Evolutionary conservation across 2,329 filamentous ascomycete genomes (phyloP).

Genomic region (Trichoderma cornu-damae): DNA sequence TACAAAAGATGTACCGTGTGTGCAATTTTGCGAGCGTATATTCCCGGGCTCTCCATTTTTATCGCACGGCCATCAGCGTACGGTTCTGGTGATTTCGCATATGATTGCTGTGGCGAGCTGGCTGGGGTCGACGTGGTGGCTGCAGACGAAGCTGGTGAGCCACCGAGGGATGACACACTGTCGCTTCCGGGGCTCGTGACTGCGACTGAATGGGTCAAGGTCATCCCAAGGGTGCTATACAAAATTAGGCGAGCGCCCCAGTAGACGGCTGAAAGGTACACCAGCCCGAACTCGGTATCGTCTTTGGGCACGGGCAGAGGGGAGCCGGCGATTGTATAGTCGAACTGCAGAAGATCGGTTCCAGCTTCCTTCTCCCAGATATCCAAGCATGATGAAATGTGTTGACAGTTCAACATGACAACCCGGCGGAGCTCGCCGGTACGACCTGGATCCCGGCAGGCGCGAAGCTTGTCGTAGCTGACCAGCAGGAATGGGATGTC

Average conservation of each 20-base stretch:
- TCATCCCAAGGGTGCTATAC: constrained; percentile 6
- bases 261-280: constrained; percentile 19
- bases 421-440: constrained; percentile 12
- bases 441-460: constrained; percentile 11
- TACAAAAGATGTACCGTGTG: constrained; percentile 19
- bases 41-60: constrained; percentile 1
- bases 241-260: constrained; percentile 19
- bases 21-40: constrained; percentile 21
- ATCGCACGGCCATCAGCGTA: not conserved
- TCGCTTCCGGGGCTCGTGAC: not conserved
- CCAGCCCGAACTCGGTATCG: constrained; percentile 19
- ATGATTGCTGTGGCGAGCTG: not conserved
- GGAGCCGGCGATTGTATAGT: constrained; percentile 12
- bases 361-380: constrained; percentile 19
- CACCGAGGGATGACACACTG: not conserved
- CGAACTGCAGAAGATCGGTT: constrained; percentile 16
- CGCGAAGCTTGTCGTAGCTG: constrained; percentile 26
- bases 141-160: not conserved
- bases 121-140: not conserved
- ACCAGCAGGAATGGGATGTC: constrained; percentile 28
- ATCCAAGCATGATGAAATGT: constrained; percentile 12
- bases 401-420: constrained; percentile 18
- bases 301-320: constrained; percentile 17
- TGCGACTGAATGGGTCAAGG: not conserved
- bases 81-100: not conserved